A percentile compares a stretch with the other conserved stretches of the same genome.
These are phyloP conservation scores for Dianthus caryophyllus DNA, from an alignment of 148 eudicot genomes.

Conservation along the genomic window DNA sequence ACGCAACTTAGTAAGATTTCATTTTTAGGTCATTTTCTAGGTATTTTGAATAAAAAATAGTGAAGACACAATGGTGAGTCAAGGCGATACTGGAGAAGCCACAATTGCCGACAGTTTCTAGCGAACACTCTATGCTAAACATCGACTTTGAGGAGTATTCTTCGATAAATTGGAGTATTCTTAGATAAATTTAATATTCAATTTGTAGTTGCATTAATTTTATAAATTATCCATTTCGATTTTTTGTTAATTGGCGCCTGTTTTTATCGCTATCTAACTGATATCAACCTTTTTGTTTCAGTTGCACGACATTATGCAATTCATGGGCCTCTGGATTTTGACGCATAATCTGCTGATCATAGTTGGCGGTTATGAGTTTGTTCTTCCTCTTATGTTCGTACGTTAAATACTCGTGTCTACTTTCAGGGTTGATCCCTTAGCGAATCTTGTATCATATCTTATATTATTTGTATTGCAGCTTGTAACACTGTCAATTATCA, in stretches of 20 bases:
- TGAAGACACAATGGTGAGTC: too few species aligned
- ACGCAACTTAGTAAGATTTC: too few species aligned
- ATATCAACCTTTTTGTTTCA: neutral
- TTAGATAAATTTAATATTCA: conserved; percentile 51
- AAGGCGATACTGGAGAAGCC: too few species aligned
- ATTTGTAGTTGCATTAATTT: conserved; percentile 54
- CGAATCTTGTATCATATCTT: neutral
- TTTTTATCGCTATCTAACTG: neutral
- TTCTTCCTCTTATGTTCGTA: conserved; percentile 60
- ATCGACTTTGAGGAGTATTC: conserved; percentile 52
- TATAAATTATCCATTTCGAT: conserved; percentile 34
- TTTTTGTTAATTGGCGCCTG: neutral
- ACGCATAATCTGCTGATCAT: conserved; percentile 67
- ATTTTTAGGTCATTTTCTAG: too few species aligned
- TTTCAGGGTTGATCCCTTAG: neutral
- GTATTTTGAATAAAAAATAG: too few species aligned
- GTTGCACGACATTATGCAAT: conserved; percentile 34
- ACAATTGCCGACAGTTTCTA: conserved; percentile 47
- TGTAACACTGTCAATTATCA: conserved; percentile 23
- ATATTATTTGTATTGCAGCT: conserved; percentile 21
- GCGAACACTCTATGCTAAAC: conserved; percentile 39
- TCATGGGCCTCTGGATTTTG: conserved; percentile 66
- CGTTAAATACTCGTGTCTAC: conserved; percentile 17
- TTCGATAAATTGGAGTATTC: too few species aligned
- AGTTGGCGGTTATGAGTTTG: conserved; percentile 46